Base-by-base conservation (phyloP, 805 yeast genomes). In the Nadsonia fulvescens region DNA sequence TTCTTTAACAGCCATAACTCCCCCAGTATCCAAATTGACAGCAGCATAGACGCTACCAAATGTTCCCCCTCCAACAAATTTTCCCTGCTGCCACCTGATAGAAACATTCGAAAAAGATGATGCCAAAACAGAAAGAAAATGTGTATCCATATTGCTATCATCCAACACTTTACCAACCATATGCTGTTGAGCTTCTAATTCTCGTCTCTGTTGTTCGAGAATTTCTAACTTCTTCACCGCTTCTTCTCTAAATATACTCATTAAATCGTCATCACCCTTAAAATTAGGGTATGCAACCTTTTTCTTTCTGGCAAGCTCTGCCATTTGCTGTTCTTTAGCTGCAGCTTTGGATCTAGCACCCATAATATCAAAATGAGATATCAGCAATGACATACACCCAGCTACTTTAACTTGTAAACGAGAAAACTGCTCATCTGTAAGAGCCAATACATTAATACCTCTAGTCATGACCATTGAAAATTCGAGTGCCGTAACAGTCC, bases 341-440 rank as follows among this genome's bases (percentile, higher is more conserved):
- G 55, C 54, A 2, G 74, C 79, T 39, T 69, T 73, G 2, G 93
- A 76, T 42, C 96, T 63, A 0, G 95, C 95, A 25, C 96, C 96
- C 94, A 86, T 89, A 27, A 89, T 82, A 51, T 89, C 98, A 43
- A 89, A 89, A 52, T 89, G 96, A 0, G 94, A 79, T 35, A 89
- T 86, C 32, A 89, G 57, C 27, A 89, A 56, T 2, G 95, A 72
- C 82, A 89, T 79, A 51, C 95, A 82, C 1, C 92, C 77, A 1
- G 95, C 91, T 23, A 89, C 93, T 43, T 79, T 81, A 27, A 66
- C 61, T 38, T 82, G 71, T 36, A 89, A 54, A 19, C 60, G 51
- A 31, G 63, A 53, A 43, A 83, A 89, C 40, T 79, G 82, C 14
- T 67, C 77, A 35, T 78, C 77, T 31, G 66, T 70, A 30, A 89